phyloP scores from a whole-genome alignment of 768 basidiomycete species.

The Tylopilus plumbeoviolaceoides region DNA sequence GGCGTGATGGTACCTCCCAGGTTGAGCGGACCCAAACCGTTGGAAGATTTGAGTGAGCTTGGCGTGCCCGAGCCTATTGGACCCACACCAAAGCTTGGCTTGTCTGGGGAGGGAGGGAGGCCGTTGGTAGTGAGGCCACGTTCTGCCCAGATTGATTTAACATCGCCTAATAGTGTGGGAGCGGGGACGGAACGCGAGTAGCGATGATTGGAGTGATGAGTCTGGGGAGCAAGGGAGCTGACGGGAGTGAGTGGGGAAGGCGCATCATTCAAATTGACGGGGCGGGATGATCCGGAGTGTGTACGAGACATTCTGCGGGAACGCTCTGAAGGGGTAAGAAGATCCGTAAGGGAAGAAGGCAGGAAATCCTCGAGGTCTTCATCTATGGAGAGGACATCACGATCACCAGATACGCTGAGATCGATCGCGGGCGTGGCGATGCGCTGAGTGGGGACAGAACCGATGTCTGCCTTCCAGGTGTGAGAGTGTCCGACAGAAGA shows the following conservation, averaged over 20 bases:
- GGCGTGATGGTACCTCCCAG: slow-evolving; percentile 10
- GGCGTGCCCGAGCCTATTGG: slow-evolving; percentile 41
- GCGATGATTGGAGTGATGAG: slow-evolving; percentile 45
- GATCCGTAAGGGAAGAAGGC: slow-evolving; percentile 82
- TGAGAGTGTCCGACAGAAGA: slow-evolving; percentile 52
- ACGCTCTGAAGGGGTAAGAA: slow-evolving; percentile 86
- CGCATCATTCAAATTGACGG: slow-evolving; percentile 18
- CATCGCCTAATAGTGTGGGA: slow-evolving; percentile 67
- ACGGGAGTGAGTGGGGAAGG: slow-evolving; percentile 16
- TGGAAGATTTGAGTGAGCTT: slow-evolving; percentile 47
- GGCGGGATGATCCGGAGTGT: slow-evolving; percentile 41
- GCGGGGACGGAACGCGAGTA: slow-evolving; percentile 83
- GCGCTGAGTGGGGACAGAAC: slow-evolving; percentile 19
- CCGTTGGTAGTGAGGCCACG: slow-evolving; percentile 32
- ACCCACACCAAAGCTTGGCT: slow-evolving; percentile 19
- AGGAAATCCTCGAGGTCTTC: slow-evolving; percentile 87
- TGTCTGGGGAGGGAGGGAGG: slow-evolving; percentile 37
- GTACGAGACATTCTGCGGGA: slow-evolving; percentile 77
- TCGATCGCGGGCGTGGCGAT: slow-evolving; percentile 12
- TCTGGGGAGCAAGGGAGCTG: slow-evolving; percentile 13
- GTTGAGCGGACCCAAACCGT: slow-evolving; percentile 31
- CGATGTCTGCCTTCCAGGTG: slow-evolving; percentile 27
- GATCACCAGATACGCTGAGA: slow-evolving; percentile 35
- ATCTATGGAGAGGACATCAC: slow-evolving; percentile 41
- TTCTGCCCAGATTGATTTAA: slow-evolving; percentile 80